Base-by-base conservation (phyloP, 495 filamentous ascomycete species). In the Hypoxylon subgilvum region DNA sequence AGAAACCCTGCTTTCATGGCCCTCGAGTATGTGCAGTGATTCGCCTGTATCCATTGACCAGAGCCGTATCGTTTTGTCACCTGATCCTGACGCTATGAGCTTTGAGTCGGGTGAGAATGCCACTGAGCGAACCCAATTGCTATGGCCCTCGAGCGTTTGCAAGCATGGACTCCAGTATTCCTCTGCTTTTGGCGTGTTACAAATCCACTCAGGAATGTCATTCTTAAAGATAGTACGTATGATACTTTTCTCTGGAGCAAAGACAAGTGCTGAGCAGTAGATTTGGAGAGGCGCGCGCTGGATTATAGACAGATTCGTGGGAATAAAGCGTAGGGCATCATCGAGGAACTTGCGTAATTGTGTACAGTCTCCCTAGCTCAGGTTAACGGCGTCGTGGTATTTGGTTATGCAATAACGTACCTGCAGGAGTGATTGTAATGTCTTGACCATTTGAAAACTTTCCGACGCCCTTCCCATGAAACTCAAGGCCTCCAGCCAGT, bases 401-500 rank as follows among this genome's bases (percentile, higher is more conserved):
- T 36, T 22, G 25, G 28, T 8, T n/a, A 12, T 36, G 19, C 13
- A 36, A 14, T 41, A 39, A 56, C 25, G 19, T 40, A 61, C 57
- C 6, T 49, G 6, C 6, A 36, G n/a, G n/a, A 54, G 28, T n/a
- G n/a, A 16, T 8, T 28, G 28, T 22, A 34, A 14, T 17, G 4
- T 6, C 42, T 27, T 17, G 14, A 44, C 31, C 28, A 51, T 34
- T 12, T 31, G n/a, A 14, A 57, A 22, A 17, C 69, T 49, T 44
- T 74, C 63, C 3, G 67, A 71, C 14, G 63, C 46, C 22, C 56
- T 27, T 1, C 69, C 70, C 22, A 79, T 19, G 14, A 74, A 53
- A 52, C 68, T 68, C 39, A 81, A 57, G 30, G 69, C 74, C 68
- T 81, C 75, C 17, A 79, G 27, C 77, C 71, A 79, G 55, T 73